Conservation (phyloP, 768 basidiomycete genomes). For the Tubosaeta brunneosetosa region DNA sequence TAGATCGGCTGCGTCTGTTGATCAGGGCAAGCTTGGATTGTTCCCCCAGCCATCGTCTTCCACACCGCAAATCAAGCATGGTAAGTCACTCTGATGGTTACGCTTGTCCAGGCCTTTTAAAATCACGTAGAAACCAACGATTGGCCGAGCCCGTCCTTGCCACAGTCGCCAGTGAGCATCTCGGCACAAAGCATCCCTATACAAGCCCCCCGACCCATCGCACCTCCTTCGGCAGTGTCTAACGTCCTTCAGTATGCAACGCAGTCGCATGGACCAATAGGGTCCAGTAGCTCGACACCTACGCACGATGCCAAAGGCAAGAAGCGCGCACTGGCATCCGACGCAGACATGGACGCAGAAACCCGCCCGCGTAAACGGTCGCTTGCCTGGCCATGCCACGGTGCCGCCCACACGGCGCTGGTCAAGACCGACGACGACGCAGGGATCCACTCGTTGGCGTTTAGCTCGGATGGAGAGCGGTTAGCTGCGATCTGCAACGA, state of each 20-base stretch:
- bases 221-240: constrained; percentile 30
- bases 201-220: constrained; percentile 28
- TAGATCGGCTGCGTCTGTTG: constrained; percentile 13
- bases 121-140: constrained; percentile 19
- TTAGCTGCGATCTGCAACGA: constrained; percentile 62
- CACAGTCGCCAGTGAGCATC: constrained; percentile 13
- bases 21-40: constrained; percentile 16
- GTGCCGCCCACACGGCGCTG: constrained; percentile 32
- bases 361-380: constrained; percentile 32
- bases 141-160: constrained; percentile 18
- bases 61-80: constrained; percentile 28
- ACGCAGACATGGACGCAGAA: constrained; percentile 22
- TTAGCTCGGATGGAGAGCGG: constrained; percentile 49
- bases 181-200: constrained; percentile 21
- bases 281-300: constrained; percentile 25
- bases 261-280: constrained; percentile 10
- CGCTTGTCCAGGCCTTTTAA: background rate
- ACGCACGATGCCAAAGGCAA: constrained; percentile 28
- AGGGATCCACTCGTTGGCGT: constrained; percentile 44
- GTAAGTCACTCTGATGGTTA: constrained; percentile 15
- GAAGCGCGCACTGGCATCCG: constrained; percentile 36
- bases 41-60: constrained; percentile 15
- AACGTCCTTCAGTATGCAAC: constrained; percentile 28
- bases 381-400: constrained; percentile 47
- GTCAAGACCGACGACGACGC: constrained; percentile 46